phyloP scores from a whole-genome alignment of 495 filamentous ascomycete species.

The Jackrogersella multiformis region DNA sequence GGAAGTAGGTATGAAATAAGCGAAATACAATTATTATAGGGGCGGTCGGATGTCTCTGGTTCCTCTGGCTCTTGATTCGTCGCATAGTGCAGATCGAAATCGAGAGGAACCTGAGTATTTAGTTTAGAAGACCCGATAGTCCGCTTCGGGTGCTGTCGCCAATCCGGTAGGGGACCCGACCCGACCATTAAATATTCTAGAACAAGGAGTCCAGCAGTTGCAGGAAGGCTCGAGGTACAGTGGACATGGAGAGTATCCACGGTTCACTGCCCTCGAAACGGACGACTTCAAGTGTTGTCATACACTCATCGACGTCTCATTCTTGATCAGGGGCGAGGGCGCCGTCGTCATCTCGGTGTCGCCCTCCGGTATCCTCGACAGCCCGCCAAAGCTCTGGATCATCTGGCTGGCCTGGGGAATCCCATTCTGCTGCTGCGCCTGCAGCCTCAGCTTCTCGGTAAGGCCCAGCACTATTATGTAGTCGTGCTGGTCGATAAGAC shows the following conservation, averaged over 20 bases:
- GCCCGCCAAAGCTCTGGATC: constrained; percentile 66
- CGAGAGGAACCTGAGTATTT: not conserved
- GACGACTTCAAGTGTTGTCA: not conserved
- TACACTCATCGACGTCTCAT: constrained; percentile 54
- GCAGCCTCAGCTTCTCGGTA: constrained; percentile 85
- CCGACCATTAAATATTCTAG: not conserved
- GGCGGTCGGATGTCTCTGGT: not conserved
- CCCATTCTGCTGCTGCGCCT: constrained; percentile 57
- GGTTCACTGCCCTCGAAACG: not conserved
- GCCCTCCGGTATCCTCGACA: constrained; percentile 72
- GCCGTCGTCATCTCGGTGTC: constrained; percentile 60
- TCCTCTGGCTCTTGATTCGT: not conserved
- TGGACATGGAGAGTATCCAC: not conserved
- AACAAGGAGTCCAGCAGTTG: not conserved
- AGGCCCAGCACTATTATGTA: constrained; percentile 83
- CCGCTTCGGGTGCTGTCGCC: not conserved
- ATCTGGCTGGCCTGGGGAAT: constrained; percentile 56
- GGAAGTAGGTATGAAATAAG: not conserved
- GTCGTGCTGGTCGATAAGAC: constrained; percentile 81
- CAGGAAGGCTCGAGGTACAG: not conserved
- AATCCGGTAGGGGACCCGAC: not conserved
- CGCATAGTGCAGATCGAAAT: constrained; percentile 1
- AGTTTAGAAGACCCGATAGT: not conserved
- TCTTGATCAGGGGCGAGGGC: constrained; percentile 59
- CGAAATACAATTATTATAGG: not conserved